phyloP scores from a whole-genome alignment of 2,329 filamentous ascomycete genomes.

The Plenodomus lindquistii region DNA sequence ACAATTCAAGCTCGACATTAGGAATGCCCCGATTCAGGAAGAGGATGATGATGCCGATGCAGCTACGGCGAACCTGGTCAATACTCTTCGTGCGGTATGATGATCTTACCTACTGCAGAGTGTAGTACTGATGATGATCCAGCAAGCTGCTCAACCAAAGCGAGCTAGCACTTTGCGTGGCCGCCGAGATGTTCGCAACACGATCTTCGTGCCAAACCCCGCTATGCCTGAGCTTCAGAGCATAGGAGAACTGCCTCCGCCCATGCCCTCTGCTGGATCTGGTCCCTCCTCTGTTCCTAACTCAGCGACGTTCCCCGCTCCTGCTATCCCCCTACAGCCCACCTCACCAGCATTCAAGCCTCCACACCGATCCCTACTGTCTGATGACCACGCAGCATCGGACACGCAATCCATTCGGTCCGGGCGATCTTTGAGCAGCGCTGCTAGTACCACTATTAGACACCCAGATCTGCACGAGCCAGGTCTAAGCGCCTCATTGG shows the following conservation, averaged over 20 bases:
- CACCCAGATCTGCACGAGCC: slow-evolving; percentile 81
- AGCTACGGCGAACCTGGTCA: slow-evolving; percentile 75
- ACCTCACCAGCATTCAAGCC: slow-evolving; percentile 42
- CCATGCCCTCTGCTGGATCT: slow-evolving; percentile 27
- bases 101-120: not conserved
- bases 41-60: slow-evolving; percentile 75
- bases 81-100: slow-evolving; percentile 65
- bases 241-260: slow-evolving; percentile 40
- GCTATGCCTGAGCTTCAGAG: slow-evolving; percentile 44
- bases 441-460: slow-evolving; percentile 63
- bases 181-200: slow-evolving; percentile 88
- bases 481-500: slow-evolving; percentile 84
- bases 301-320: slow-evolving; percentile 23
- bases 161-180: slow-evolving; percentile 76
- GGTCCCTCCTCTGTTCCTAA: slow-evolving; percentile 11
- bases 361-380: slow-evolving; percentile 39
- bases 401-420: slow-evolving; percentile 93
- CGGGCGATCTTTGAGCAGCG: slow-evolving; percentile 74
- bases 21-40: slow-evolving; percentile 75
- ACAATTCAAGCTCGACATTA: slow-evolving; percentile 77
- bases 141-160: slow-evolving; percentile 60
- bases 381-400: slow-evolving; percentile 64
- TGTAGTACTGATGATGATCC: slow-evolving; percentile 30
- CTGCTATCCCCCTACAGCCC: slow-evolving; percentile 35
- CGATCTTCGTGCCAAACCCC: slow-evolving; percentile 71